Percentiles rank a stretch among this genome's conserved stretches.
phyloP scores from a whole-genome alignment of 2,329 filamentous ascomycete species.

The Apiospora phragmitis region DNA sequence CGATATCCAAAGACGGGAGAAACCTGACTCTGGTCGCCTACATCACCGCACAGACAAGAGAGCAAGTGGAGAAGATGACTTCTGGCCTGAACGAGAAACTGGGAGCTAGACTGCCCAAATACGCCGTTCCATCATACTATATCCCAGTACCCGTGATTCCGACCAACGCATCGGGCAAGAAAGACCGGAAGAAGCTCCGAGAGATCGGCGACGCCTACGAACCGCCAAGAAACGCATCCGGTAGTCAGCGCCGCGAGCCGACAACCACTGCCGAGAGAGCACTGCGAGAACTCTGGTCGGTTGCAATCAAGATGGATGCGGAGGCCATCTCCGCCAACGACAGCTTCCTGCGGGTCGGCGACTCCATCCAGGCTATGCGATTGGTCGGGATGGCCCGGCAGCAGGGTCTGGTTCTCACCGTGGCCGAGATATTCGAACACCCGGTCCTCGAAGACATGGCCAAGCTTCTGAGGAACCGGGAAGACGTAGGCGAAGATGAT shows the following conservation, averaged over 20 bases:
- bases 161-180: slow-evolving; percentile 5
- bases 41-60: not conserved
- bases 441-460: not conserved
- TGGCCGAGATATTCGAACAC: not conserved
- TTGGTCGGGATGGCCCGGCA: not conserved
- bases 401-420: not conserved
- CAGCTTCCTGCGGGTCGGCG: not conserved
- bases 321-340: not conserved
- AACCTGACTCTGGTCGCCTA: not conserved
- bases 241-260: not conserved
- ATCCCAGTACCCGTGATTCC: not conserved
- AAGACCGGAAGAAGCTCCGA: not conserved
- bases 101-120: not conserved
- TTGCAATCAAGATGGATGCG: not conserved
- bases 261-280: not conserved
- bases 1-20: not conserved
- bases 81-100: not conserved
- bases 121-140: not conserved
- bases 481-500: not conserved
- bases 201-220: slow-evolving; percentile 3
- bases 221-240: not conserved
- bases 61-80: not conserved
- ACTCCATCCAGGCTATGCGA: slow-evolving; percentile 2
- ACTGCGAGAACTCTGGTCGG: not conserved
- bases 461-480: not conserved